Evolutionary conservation across 306 rosid species (phyloP), one percentile per base, ranked within the genome.

Genomic region (Cicer yamashitae): DNA sequence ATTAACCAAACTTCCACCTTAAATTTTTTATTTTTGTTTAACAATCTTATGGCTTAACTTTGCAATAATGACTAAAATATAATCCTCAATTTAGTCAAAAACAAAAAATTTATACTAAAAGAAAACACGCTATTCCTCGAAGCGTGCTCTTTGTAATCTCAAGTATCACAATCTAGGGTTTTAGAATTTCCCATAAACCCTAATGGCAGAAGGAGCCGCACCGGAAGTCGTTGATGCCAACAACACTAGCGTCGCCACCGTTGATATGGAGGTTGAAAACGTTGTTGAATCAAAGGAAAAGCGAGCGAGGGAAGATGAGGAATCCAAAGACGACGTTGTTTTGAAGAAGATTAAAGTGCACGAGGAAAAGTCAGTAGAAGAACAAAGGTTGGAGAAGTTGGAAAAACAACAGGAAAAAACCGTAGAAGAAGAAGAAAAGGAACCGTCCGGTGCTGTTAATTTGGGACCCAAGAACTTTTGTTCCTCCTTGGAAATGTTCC

Each of bases 401-500:
- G 87, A 71, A 0, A 43, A 69, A 53, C 50, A 4, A n/a, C 83
- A 79, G 51, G 81, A 65, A 62, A 45, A 56, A 44, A 54, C 7
- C 3, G 18, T 14, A 5, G 41, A 7, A 6, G 81, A 45, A 5
- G 81, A 74, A 8, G 83, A 70, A 54, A 67, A 81, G 51, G 67
- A 71, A 67, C 60, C 45, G 0, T 17, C 11, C 13, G 85, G 10
- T 60, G 81, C 57, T 17, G 84, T 82, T 51, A 47, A 34, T 0
- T 50, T 88, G 82, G 97, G 96, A 34, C 79, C 82, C 20, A 91
- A 91, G 70, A 65, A 10, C 48, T 91, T 91, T 71, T 86, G 65
- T 5, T 74, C 93, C 10, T 86, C 97, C 7, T 71, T 81, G 10
- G 96, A 89, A 50, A 89, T 91, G 80, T 91, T 88, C 64, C 83